A percentile compares a stretch with the other conserved stretches of the same genome.
phyloP scores from a whole-genome alignment of 176 grass and related monocot species.

The Secale cereale region DNA sequence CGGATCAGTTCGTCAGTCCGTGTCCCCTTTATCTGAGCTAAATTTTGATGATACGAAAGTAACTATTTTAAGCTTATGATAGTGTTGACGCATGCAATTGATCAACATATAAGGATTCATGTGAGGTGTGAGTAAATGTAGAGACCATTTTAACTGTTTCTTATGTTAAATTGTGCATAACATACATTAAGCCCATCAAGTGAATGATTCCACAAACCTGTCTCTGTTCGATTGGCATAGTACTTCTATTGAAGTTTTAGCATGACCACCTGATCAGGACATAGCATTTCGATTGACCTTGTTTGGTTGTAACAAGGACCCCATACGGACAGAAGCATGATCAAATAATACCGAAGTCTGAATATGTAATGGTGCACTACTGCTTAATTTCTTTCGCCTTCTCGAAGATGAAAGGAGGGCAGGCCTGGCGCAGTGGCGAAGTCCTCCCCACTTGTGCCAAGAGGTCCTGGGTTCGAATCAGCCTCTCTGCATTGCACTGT shows the following conservation, averaged over 20 bases:
- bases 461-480: no score
- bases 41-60: not conserved
- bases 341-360: not conserved
- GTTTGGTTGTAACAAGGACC: not conserved
- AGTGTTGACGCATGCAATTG: not conserved
- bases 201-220: not conserved
- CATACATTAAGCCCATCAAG: not conserved
- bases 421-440: no score
- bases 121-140: not conserved
- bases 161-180: not conserved
- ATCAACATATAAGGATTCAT: not conserved
- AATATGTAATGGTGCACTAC: not conserved
- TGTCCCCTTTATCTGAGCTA: not conserved
- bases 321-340: not conserved
- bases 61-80: not conserved
- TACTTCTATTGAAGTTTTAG: not conserved
- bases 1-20: not conserved
- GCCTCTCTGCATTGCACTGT: no score
- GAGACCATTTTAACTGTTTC: not conserved
- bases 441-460: no score
- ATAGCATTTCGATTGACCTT: conserved; percentile 1
- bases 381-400: not conserved
- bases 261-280: not conserved
- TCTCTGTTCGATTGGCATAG: not conserved
- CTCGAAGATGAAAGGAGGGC: no score